These are phyloP conservation scores for Aspergillus sp. DNA, from an alignment of 2,329 filamentous ascomycete species.

Conservation along the genomic window DNA sequence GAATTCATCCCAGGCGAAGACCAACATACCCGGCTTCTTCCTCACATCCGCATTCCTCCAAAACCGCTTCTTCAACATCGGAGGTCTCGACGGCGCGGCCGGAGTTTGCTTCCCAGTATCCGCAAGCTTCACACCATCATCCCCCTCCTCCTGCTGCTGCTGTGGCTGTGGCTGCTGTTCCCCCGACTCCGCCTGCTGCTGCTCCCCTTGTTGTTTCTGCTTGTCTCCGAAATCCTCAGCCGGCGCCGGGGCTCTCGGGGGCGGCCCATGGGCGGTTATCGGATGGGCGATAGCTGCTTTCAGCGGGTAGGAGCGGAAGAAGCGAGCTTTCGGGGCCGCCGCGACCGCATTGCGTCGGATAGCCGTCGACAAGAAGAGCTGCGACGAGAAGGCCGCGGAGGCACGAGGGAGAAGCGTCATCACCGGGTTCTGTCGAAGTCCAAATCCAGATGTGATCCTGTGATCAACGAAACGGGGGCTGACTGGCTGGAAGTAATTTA, in stretches of 20 bases:
- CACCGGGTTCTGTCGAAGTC: background rate
- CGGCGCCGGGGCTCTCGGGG: conserved; percentile 49
- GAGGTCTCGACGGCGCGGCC: conserved; percentile 23
- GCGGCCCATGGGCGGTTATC: conserved; percentile 52
- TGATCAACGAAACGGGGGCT: background rate
- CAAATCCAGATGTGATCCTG: conserved; percentile 10
- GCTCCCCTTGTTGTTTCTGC: conserved; percentile 7
- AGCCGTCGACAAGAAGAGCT: conserved; percentile 10
- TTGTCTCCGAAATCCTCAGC: conserved; percentile 40
- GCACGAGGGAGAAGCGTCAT: conserved; percentile 19
- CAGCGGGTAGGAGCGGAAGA: conserved; percentile 26
- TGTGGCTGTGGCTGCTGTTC: background rate
- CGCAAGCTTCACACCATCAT: conserved; percentile 36
- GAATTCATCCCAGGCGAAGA: background rate
- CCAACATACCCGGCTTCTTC: conserved; percentile 52
- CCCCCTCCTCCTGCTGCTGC: conserved; percentile 38
- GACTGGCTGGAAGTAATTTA: background rate
- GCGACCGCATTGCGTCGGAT: conserved; percentile 10
- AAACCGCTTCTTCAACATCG: conserved; percentile 62
- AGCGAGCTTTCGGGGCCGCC: conserved; percentile 11
- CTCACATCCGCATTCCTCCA: conserved; percentile 76
- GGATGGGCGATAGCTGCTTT: conserved; percentile 49
- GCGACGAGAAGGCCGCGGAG: conserved; percentile 12
- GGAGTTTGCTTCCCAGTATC: conserved; percentile 9
- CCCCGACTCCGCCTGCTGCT: conserved; percentile 21